phyloP scores from a whole-genome alignment of 352 stramenopile species.

The Phytophthora pisi region DNA sequence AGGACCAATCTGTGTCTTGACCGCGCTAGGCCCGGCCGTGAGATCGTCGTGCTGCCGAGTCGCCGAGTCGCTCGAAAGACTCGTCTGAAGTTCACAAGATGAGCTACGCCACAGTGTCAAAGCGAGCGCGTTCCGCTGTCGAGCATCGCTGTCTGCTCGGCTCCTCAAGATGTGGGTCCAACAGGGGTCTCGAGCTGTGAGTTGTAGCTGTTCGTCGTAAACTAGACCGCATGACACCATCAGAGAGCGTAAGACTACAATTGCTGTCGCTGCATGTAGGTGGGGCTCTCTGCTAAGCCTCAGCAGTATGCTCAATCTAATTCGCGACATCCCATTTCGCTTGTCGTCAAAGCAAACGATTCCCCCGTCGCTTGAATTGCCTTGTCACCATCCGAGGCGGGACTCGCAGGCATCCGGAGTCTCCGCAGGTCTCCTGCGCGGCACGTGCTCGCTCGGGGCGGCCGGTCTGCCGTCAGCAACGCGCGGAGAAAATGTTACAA shows the following conservation, averaged over 20 bases:
- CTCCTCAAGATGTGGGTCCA: slow-evolving; percentile 1
- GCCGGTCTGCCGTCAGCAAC: background rate
- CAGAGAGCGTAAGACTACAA: no score
- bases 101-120: background rate
- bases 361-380: slow-evolving; percentile 11
- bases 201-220: background rate
- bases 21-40: background rate
- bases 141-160: background rate
- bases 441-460: background rate
- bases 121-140: background rate
- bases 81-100: background rate
- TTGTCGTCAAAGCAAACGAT: slow-evolving; percentile 5
- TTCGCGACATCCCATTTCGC: slow-evolving; percentile 21
- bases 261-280: no score
- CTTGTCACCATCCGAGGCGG: slow-evolving; percentile 22
- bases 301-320: background rate
- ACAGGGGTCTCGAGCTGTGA: background rate
- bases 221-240: background rate
- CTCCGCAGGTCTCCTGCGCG: background rate
- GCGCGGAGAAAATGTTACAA: no score
- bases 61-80: background rate
- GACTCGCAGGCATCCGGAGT: slow-evolving; percentile 7
- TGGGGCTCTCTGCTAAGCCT: background rate
- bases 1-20: slow-evolving; percentile 47
- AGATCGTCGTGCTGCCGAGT: background rate